Evolutionary conservation across 768 basidiomycete genomes (phyloP).

Genomic region (Mycena rosella): DNA sequence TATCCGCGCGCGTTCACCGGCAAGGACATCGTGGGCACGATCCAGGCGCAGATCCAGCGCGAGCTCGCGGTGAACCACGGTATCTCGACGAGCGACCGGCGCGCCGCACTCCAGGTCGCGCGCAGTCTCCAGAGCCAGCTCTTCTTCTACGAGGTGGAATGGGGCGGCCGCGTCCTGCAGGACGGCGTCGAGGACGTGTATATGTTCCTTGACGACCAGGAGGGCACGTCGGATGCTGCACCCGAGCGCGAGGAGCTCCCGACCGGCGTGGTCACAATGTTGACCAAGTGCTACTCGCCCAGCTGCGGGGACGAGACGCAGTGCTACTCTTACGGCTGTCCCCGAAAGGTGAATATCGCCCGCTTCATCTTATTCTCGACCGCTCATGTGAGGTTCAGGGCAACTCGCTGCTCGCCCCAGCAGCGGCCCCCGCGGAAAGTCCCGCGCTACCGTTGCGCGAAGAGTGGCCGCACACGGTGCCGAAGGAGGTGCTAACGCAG

Average conservation of each 20-base stretch:
- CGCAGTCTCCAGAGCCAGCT: constrained; percentile 89
- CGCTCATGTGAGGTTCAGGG: background rate
- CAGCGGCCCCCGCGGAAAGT: constrained; percentile 45
- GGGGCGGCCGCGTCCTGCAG: constrained; percentile 85
- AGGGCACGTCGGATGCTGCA: constrained; percentile 70
- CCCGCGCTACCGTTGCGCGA: constrained; percentile 47
- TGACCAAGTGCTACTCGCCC: constrained; percentile 92
- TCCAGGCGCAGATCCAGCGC: constrained; percentile 90
- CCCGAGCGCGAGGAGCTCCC: constrained; percentile 80
- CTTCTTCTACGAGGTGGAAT: constrained; percentile 97
- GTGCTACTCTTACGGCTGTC: constrained; percentile 90
- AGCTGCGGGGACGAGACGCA: constrained; percentile 83
- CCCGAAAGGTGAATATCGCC: constrained; percentile 56
- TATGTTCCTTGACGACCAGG: constrained; percentile 89
- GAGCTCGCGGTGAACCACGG: constrained; percentile 84
- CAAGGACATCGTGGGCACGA: constrained; percentile 92
- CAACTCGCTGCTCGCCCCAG: background rate
- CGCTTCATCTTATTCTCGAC: background rate
- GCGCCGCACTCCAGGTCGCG: constrained; percentile 89
- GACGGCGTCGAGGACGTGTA: constrained; percentile 95
- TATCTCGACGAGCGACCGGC: constrained; percentile 80
- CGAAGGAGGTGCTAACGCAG: constrained; percentile 51
- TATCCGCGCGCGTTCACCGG: constrained; percentile 95
- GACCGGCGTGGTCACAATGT: constrained; percentile 89
- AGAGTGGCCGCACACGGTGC: constrained; percentile 64